A percentile compares a stretch with the other conserved stretches of the same genome.
phyloP scores from a whole-genome alignment of 441 rosid genomes.

The Brassica hybrid region DNA sequence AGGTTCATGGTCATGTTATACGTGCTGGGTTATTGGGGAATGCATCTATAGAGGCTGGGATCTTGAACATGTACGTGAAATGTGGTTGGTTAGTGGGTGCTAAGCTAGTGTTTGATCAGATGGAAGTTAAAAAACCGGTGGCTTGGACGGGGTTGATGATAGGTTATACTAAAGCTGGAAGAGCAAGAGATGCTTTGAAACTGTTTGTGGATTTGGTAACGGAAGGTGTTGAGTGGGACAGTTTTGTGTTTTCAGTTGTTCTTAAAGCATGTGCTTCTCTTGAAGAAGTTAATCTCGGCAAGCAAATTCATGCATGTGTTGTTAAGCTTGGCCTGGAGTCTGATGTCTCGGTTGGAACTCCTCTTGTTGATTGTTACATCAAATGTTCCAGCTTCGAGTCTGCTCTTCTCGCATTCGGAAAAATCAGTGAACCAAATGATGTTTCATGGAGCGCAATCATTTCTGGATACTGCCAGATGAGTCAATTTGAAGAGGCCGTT shows the following conservation, averaged over 20 bases:
- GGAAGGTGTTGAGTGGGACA: constrained; percentile 60
- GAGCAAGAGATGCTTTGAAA: constrained; percentile 46
- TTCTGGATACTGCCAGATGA: constrained; percentile 57
- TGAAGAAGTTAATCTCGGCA: constrained; percentile 51
- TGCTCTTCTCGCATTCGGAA: constrained; percentile 53
- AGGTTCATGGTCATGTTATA: constrained; percentile 59
- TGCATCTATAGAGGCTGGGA: constrained; percentile 43
- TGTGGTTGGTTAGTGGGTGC: constrained; percentile 61
- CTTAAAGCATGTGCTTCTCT: constrained; percentile 65
- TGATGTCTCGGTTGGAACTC: constrained; percentile 67
- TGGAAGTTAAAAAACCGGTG: constrained; percentile 51
- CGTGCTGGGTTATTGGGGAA: constrained; percentile 48
- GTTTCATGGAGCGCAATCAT: constrained; percentile 65
- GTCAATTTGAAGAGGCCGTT: constrained; percentile 50
- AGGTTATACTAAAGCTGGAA: constrained; percentile 55
- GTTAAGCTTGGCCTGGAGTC: constrained; percentile 59
- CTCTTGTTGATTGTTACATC: constrained; percentile 61
- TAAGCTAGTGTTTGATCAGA: constrained; percentile 50
- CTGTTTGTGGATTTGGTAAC: constrained; percentile 47
- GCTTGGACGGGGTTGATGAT: constrained; percentile 64
- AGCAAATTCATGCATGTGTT: constrained; percentile 57
- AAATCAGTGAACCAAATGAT: constrained; percentile 59
- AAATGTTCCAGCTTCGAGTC: constrained; percentile 56
- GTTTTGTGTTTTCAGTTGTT: constrained; percentile 59
- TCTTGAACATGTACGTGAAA: constrained; percentile 63